phyloP scores from a whole-genome alignment of 2,329 filamentous ascomycete species.

The Pseudogymnoascus sp. region DNA sequence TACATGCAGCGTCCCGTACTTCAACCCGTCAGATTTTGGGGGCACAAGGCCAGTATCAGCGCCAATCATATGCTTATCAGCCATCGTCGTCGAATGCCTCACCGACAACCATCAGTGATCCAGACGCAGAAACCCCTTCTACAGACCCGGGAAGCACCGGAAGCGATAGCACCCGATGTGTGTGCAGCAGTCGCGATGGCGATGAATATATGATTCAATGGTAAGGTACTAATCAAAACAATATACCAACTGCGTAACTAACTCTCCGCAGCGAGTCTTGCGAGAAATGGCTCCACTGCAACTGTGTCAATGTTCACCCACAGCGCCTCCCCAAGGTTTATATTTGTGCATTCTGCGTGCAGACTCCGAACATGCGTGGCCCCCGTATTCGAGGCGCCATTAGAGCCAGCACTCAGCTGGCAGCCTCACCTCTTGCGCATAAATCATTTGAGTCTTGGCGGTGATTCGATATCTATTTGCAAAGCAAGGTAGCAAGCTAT shows the following conservation, averaged over 20 bases:
- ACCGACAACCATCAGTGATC: slow-evolving; percentile 43
- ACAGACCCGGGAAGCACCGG: slow-evolving; percentile 26
- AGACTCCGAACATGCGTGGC: slow-evolving; percentile 47
- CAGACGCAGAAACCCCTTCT: slow-evolving; percentile 39
- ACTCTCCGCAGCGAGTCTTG: slow-evolving; percentile 46
- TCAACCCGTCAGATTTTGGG: neutral
- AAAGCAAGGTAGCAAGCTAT: neutral
- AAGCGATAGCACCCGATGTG: slow-evolving; percentile 41
- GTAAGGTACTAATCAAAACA: slow-evolving; percentile 33
- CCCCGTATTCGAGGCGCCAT: slow-evolving; percentile 37
- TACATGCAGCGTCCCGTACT: neutral
- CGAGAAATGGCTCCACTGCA: slow-evolving; percentile 57
- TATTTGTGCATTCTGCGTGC: slow-evolving; percentile 55
- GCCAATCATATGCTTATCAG: neutral
- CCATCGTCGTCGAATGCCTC: slow-evolving; percentile 34
- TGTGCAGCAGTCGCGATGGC: slow-evolving; percentile 39
- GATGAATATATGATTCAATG: slow-evolving; percentile 55
- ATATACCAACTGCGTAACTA: slow-evolving; percentile 14
- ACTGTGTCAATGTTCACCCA: slow-evolving; percentile 51
- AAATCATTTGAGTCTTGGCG: slow-evolving; percentile 38
- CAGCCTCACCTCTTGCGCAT: slow-evolving; percentile 34
- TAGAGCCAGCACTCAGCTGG: slow-evolving; percentile 17
- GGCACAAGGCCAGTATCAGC: neutral
- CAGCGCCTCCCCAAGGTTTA: slow-evolving; percentile 51
- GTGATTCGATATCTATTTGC: slow-evolving; percentile 20